Evolutionary conservation across 306 rosid genomes (phyloP), one percentile per base, ranked within the genome.

Genomic region (Ceratonia siliqua): DNA sequence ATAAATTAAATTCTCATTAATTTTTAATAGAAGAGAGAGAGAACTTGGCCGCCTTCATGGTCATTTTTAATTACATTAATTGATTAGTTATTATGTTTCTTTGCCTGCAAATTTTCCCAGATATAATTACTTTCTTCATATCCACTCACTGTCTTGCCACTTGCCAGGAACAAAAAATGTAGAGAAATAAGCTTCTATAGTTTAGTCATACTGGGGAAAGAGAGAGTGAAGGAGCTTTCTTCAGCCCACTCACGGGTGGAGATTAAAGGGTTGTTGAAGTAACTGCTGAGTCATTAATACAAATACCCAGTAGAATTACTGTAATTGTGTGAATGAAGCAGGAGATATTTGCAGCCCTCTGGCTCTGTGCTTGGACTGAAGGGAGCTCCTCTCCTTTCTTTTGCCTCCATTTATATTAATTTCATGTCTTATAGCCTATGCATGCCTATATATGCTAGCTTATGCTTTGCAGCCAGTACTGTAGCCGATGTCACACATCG

Each of bases 331-430:
- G 80, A 74, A 74, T 78, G 83, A 74, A 69, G 78, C 21, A 2
- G 61, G 46, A 69, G 78, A 74, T 82, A 82, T 73, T 68, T 67
- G 77, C 77, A 74, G 33, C 82, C 78, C 35, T 76, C 73, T 65
- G 59, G 67, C 59, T 83, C 63, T 59, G 56, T 79, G 83, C 74
- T 75, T 83, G 87, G 87, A 79, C 87, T 76, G 87, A 62, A 82
- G 74, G 70, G 81, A 76, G 87, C 87, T 83, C 84, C 87, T 83
- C 87, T 83, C 75, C 87, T 55, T 70, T 76, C 84, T 75, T 55
- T 71, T 79, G 41, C 68, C 79, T 70, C 69, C 77, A n/a, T n/a
- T n/a, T n/a, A n/a, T n/a, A n/a, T n/a, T n/a, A n/a, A n/a, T n/a
- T n/a, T n/a, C n/a, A n/a, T n/a, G n/a, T n/a, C n/a, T n/a, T n/a